Evolutionary conservation across 495 filamentous ascomycete genomes (phyloP), one percentile per base, ranked within the genome.

Genomic region (Trichoderma reesei): DNA sequence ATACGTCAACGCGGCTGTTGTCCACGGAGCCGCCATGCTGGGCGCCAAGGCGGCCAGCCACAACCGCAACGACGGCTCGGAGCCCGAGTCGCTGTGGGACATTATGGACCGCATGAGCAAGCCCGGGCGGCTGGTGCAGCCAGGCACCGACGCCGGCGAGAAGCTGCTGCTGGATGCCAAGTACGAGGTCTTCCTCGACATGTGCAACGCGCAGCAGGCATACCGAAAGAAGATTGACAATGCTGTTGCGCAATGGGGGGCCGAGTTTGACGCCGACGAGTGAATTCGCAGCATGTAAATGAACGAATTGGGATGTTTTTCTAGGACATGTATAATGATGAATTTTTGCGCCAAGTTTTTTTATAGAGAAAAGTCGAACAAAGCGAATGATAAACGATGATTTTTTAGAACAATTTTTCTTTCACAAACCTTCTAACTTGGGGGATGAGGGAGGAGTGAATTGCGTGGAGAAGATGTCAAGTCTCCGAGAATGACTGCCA

Each of bases 51-150:
- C 94, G 60, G 94, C 91, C 31, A 95, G 87, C 69, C 85, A 83
- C 16, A 83, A 88, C 66, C 85, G 86, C 65, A 92, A 88, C 1
- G 39, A 42, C 5, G 61, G 61, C 20, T 41, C 38, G 11, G 61
- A 63, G 41, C 41, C 61, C 18, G 92, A 96, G 77, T 83, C 86
- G 48, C 76, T 98, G 64, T 98, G 93, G 94, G 82, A 85, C 63
- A 96, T 98, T 70, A 98, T 98, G 94, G 89, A 94, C 74, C 86
- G 92, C 41, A 96, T 96, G 89, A 92, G 86, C 75, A 96, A 96
- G 77, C 87, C 90, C 33, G 93, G 94, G n/a, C 89, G 85, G 71
- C 83, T 89, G 64, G 85, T 96, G 3, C 77, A 84, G 74, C 90
- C 93, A 16, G 84, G 82, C 0, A 82, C 77, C 26, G 84, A 95